Base-by-base conservation (phyloP, 306 rosid genomes). In the Vigna radiata region DNA sequence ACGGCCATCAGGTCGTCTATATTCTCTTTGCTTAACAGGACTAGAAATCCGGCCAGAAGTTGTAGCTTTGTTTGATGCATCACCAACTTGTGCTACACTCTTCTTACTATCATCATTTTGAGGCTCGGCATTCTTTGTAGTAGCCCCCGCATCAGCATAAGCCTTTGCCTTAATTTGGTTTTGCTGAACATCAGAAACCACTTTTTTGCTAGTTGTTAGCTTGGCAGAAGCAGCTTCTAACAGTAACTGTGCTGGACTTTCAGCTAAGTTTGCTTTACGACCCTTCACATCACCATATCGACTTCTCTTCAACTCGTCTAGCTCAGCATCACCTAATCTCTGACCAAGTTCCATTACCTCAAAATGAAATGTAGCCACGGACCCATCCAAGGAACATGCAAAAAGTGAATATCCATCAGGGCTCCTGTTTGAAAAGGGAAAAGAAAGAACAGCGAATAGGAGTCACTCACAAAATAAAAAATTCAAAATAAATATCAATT, bases 361-460 rank as follows among this genome's bases (percentile, higher is more conserved):
- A 85, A 95, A 95, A 90, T 92, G 93, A 81, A 89, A 95, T 60
- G 92, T 87, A 54, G 94, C 96, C 63, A 91, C 92, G 7, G 99
- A 86, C 73, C 99, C 99, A 78, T 95, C 99, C 96, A 95, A 87
- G 72, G 99, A 95, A 79, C 99, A 95, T 6, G 99, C 97, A 81
- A 92, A 91, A 48, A 95, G 97, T 50, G 96, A 86, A 89, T 92
- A 92, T 64, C 99, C 99, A 83, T 95, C 97, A 12, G 97, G 99
- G 81, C 97, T 90, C 99, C 99, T 95, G 90, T 86, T 86, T 81
- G 68, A 76, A 80, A 77, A 83, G 49, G 72, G 68, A 82, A 56
- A n/a, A 56, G 6, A 13, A 61, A 54, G 46, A 70, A 74, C 53
- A 78, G 13, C 4, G 53, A 17, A 70, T 55, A 52, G 43, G 47